A percentile compares a stretch with the other conserved stretches of the same genome.
Conservation (phyloP, 78 protist genomes). For the Dictyostelium citrinum region DNA sequence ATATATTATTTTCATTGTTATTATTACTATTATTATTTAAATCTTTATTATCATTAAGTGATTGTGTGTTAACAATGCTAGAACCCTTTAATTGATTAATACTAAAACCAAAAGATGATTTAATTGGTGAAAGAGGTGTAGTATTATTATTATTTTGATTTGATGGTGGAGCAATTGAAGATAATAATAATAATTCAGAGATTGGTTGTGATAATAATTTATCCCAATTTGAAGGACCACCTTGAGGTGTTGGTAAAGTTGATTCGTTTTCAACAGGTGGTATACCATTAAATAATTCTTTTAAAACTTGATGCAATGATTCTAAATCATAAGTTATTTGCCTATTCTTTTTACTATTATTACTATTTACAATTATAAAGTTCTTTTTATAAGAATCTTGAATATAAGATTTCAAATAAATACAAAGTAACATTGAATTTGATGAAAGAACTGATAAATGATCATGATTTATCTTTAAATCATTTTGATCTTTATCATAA, state of each 20-base stretch:
- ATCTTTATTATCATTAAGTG: neutral
- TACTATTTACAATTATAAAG: neutral
- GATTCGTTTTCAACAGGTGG: neutral
- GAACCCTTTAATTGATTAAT: neutral
- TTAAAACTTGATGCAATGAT: neutral
- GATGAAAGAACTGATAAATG: neutral
- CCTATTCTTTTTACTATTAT: neutral
- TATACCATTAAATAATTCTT: neutral
- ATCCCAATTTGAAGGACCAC: constrained; percentile 19
- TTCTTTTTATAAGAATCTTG: constrained; percentile 8
- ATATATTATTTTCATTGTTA: neutral
- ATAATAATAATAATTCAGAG: neutral
- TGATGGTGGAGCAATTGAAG: neutral
- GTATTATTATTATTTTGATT: neutral
- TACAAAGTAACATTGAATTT: neutral
- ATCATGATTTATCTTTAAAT: neutral
- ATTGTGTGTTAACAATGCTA: neutral
- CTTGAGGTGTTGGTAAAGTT: neutral
- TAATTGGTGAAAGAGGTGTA: neutral
- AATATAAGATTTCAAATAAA: constrained; percentile 2
- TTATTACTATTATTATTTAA: neutral
- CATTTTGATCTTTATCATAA: constrained; percentile 3
- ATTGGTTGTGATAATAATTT: constrained; percentile 12
- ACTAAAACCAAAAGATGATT: constrained; percentile 12
- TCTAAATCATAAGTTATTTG: neutral